phyloP scores from a whole-genome alignment of 352 stramenopile genomes.

The Phytophthora citrophthora region DNA sequence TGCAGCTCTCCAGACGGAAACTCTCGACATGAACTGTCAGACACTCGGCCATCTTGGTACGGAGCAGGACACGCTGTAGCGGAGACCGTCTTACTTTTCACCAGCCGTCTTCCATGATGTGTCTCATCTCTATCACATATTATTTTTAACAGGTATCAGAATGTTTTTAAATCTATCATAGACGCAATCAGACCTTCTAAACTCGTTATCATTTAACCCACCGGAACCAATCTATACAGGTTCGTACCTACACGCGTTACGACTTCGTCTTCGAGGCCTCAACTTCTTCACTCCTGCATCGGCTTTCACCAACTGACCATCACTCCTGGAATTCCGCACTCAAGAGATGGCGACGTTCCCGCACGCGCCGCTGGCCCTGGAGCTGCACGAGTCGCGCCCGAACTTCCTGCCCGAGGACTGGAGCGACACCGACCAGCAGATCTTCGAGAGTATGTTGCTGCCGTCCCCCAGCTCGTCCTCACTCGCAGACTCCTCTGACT shows the following conservation, averaged over 20 bases:
- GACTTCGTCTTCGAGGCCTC: conserved; percentile 8
- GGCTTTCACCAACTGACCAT: conserved; percentile 4
- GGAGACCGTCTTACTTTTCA: conserved; percentile 11
- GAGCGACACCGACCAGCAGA: conserved; percentile 52
- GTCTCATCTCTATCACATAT: not conserved
- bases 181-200: not conserved
- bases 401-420: conserved; percentile 45
- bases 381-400: conserved; percentile 17
- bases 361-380: conserved; percentile 17
- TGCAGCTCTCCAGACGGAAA: conserved; percentile 5
- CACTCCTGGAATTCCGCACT: conserved; percentile 1
- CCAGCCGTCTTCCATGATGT: not conserved
- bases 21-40: conserved; percentile 8
- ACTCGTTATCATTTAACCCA: not conserved
- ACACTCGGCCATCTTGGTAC: conserved; percentile 17
- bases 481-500: conserved; percentile 23
- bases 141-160: conserved; percentile 8
- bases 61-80: conserved; percentile 10
- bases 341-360: conserved; percentile 33
- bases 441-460: conserved; percentile 54
- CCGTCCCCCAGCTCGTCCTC: conserved; percentile 28
- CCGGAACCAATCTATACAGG: no score
- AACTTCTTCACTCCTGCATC: conserved; percentile 5
- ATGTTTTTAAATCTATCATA: not conserved
- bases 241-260: conserved; percentile 1